These are phyloP conservation scores for Macroventuria anomochaeta DNA, from an alignment of 2,329 filamentous ascomycete genomes.

Conservation along the genomic window DNA sequence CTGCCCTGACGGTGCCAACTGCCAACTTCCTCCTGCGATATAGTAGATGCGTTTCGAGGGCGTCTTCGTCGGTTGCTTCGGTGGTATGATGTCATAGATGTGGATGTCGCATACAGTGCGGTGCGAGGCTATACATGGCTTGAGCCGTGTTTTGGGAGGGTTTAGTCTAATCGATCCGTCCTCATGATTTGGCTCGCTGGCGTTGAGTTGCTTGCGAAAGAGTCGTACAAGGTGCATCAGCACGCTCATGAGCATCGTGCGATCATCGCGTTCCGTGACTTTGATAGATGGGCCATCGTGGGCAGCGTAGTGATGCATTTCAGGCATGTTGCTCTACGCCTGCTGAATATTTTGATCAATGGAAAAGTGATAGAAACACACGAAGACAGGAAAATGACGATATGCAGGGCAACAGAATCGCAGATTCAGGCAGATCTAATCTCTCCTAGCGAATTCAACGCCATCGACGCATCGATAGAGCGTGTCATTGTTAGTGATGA, in stretches of 20 bases:
- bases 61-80: slow-evolving; percentile 13
- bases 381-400: too few relatives aligned
- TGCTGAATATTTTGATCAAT: too few relatives aligned
- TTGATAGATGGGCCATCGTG: slow-evolving; percentile 32
- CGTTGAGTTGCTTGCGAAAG: slow-evolving; percentile 47
- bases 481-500: slow-evolving; percentile 1
- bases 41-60: slow-evolving; percentile 57
- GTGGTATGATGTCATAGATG: slow-evolving; percentile 54
- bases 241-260: slow-evolving; percentile 48
- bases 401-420: slow-evolving; percentile 7
- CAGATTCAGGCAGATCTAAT: not conserved
- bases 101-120: slow-evolving; percentile 53
- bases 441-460: not conserved
- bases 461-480: not conserved
- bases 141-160: slow-evolving; percentile 43
- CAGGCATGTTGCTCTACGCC: slow-evolving; percentile 4
- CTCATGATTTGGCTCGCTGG: slow-evolving; percentile 40
- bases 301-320: slow-evolving; percentile 4
- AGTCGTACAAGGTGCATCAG: slow-evolving; percentile 49
- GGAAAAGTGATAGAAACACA: not conserved
- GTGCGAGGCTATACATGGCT: slow-evolving; percentile 49
- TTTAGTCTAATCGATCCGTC: slow-evolving; percentile 51
- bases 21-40: slow-evolving; percentile 64
- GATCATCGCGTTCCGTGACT: slow-evolving; percentile 48
- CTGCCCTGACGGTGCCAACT: slow-evolving; percentile 56